Evolutionary conservation across 1,284 basidiomycete genomes (phyloP).

Genomic region (Apiotrichum akiyoshidainum): DNA sequence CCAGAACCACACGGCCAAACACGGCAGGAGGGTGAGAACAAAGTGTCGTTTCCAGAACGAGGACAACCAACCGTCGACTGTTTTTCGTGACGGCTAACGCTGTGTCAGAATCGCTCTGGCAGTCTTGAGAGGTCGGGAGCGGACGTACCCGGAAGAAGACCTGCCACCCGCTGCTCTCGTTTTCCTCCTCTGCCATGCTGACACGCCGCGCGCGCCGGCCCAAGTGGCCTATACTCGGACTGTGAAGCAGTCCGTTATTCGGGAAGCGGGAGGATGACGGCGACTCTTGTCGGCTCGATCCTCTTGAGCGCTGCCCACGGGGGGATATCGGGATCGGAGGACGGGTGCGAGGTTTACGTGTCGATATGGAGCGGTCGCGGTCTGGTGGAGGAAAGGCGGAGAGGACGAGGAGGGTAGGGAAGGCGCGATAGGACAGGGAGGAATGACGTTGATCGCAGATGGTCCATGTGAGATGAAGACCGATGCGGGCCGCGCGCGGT

Average conservation of each 20-base stretch:
- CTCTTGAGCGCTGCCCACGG: not conserved
- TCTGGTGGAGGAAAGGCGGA: not conserved
- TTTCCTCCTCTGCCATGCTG: constrained; percentile 26
- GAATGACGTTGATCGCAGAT: too few relatives aligned
- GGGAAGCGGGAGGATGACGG: constrained; percentile 2
- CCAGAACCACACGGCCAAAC: constrained; percentile 57
- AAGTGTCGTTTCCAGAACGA: constrained; percentile 56
- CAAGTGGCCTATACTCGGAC: not conserved
- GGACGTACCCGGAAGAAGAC: constrained; percentile 38
- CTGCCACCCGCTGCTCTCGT: constrained; percentile 27
- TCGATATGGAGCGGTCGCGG: constrained; percentile 30
- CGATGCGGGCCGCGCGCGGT: too few relatives aligned
- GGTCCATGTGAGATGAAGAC: too few relatives aligned
- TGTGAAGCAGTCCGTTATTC: not conserved
- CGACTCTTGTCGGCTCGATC: not conserved
- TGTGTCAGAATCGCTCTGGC: not conserved
- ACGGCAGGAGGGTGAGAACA: constrained; percentile 54
- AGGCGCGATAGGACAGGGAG: too few relatives aligned
- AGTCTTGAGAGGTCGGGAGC: not conserved
- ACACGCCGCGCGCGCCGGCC: constrained; percentile 17
- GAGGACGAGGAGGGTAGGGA: too few relatives aligned
- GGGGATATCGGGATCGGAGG: constrained; percentile 11
- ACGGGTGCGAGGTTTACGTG: constrained; percentile 27
- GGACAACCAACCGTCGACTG: constrained; percentile 53
- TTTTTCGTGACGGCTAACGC: constrained; percentile 42